Base-by-base conservation (phyloP, 148 eudicot species). In the Chenopodium suecicum region DNA sequence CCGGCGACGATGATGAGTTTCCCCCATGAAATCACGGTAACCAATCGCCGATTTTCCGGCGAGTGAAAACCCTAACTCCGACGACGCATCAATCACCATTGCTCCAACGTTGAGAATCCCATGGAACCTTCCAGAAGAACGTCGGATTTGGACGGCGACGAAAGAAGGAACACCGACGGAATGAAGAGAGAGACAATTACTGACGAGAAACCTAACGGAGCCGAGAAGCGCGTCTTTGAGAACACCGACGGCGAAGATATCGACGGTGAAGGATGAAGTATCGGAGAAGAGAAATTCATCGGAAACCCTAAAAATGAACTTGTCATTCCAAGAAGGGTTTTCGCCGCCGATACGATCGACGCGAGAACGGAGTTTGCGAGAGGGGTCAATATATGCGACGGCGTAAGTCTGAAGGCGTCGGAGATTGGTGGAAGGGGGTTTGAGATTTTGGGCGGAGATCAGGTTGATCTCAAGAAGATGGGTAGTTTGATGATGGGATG, bases 311-410 rank as follows among this genome's bases (percentile, higher is more conserved):
- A 93, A 94, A 74, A 93, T 84, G 87, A 94, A 94, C 63, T 88
- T 94, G 73, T 94, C 98, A 85, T 94, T 94, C 98, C 98, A 94
- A 52, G 92, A 91, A 54, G 98, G 98, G 87, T 94, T 92, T 76
- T 88, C 89, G 80, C 78, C 84, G 12, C 94, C 93, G 71, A 86
- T 7, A 0, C 82, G 84, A 81, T 94, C 98, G 77, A 88, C 73
- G 4, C 87, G 85, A 75, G 94, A 90, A 0, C 97, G 93, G 81
- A 94, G 91, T 85, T 92, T 91, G 58, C 77, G 25, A 10, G 86
- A 63, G 0, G 92, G 85, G 83, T 94, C 81, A 9, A 91, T 80
- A 89, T 91, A 91, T 1, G 81, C 90, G 82, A 89, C 79, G 73
- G 98, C 98, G 90, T 91, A 94, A 70, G 97, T 89, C 34, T 90